These are phyloP conservation scores for Aspergillus chevalieri DNA, from an alignment of 2,329 filamentous ascomycete species.

Conservation along the genomic window DNA sequence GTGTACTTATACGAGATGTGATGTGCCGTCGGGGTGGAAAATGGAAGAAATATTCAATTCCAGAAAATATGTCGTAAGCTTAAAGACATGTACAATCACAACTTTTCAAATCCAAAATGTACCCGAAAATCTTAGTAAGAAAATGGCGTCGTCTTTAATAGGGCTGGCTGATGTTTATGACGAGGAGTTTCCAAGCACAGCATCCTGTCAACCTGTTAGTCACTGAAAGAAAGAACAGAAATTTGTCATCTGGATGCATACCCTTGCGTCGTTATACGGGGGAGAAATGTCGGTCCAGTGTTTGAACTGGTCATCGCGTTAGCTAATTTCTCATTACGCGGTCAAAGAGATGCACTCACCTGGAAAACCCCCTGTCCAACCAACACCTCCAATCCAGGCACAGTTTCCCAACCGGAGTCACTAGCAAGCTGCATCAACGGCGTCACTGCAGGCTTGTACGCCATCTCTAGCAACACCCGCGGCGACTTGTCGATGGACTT, in stretches of 20 bases:
- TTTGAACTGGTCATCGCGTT: conserved; percentile 54
- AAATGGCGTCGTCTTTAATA: too few species aligned
- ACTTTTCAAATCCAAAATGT: too few species aligned
- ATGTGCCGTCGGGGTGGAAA: too few species aligned
- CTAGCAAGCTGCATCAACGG: conserved; percentile 77
- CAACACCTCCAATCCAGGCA: conserved; percentile 83
- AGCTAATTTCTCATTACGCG: background rate
- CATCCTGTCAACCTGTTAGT: too few species aligned
- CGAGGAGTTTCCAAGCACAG: too few species aligned
- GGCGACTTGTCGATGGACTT: conserved; percentile 32
- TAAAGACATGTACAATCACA: too few species aligned
- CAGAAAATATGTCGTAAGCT: too few species aligned
- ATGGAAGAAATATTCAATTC: too few species aligned
- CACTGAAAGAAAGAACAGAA: too few species aligned
- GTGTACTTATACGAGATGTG: too few species aligned
- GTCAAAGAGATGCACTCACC: conserved; percentile 44
- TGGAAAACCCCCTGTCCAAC: conserved; percentile 81
- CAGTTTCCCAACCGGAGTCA: conserved; percentile 70
- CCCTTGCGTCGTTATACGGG: conserved; percentile 63
- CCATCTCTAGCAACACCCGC: conserved; percentile 82
- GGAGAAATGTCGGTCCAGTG: conserved; percentile 79
- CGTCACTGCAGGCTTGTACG: conserved; percentile 83
- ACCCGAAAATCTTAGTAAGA: too few species aligned
- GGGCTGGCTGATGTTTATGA: too few species aligned
- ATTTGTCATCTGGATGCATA: conserved; percentile 26